Percentiles rank a stretch among this genome's conserved stretches.
phyloP scores from a whole-genome alignment of 495 filamentous ascomycete genomes.

The Hypoxylon perforatum region DNA sequence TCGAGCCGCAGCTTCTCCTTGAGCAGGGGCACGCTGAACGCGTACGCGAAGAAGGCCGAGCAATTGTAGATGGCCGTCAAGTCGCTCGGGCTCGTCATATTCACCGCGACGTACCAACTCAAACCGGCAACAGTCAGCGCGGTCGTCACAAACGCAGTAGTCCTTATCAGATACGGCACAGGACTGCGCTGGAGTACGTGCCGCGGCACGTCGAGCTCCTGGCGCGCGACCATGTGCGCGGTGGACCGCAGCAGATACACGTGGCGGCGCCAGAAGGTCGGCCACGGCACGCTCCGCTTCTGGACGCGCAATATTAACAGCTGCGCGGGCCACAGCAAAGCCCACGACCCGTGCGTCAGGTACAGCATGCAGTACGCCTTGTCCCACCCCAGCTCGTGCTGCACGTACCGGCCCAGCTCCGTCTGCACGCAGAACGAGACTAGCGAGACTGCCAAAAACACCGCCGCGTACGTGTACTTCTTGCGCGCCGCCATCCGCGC shows the following conservation, averaged over 20 bases:
- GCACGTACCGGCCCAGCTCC: slow-evolving; percentile 92
- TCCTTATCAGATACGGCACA: slow-evolving; percentile 77
- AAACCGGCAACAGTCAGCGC: slow-evolving; percentile 89
- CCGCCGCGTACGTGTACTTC: slow-evolving; percentile 86
- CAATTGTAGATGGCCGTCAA: slow-evolving; percentile 99
- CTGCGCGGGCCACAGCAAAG: slow-evolving; percentile 85
- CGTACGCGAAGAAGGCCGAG: slow-evolving; percentile 98
- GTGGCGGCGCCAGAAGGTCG: slow-evolving; percentile 88
- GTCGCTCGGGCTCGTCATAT: slow-evolving; percentile 89
- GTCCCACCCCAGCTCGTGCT: slow-evolving; percentile 87
- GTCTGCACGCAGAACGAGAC: slow-evolving; percentile 89
- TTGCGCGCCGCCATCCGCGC: slow-evolving; percentile 71
- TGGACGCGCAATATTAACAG: slow-evolving; percentile 81
- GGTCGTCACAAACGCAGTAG: slow-evolving; percentile 82
- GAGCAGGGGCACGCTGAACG: slow-evolving; percentile 88
- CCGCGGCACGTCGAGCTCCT: slow-evolving; percentile 67
- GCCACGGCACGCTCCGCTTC: slow-evolving; percentile 78
- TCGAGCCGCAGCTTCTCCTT: slow-evolving; percentile 82
- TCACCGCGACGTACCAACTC: slow-evolving; percentile 96
- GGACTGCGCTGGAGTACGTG: slow-evolving; percentile 53
- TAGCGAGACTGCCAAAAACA: slow-evolving; percentile 83
- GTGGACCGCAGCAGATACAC: slow-evolving; percentile 77
- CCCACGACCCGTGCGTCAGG: slow-evolving; percentile 94
- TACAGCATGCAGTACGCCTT: slow-evolving; percentile 99
- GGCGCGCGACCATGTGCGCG: slow-evolving; percentile 84